Percentiles rank a stretch among this genome's conserved stretches.
Conservation (phyloP, 169 alveolate genomes). For the Hammondia hammondi region DNA sequence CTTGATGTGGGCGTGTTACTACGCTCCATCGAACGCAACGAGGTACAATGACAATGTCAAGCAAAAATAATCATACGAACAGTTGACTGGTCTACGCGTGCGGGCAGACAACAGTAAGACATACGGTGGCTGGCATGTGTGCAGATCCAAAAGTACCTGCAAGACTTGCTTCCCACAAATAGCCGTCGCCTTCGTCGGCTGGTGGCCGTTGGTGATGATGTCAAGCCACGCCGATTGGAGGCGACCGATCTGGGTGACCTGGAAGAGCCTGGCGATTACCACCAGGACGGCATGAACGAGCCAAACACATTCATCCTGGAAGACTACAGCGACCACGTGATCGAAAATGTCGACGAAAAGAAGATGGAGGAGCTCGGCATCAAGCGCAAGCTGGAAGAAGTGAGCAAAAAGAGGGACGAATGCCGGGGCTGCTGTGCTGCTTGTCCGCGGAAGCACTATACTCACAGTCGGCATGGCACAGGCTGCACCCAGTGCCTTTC, state of each 20-base stretch:
- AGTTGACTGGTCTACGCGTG: too few species aligned
- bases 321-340: constrained; percentile 58
- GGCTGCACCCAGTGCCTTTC: too few species aligned
- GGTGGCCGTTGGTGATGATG: constrained; percentile 49
- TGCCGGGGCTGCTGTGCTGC: background rate
- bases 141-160: constrained; percentile 62
- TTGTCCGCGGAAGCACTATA: too few species aligned
- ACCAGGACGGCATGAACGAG: constrained; percentile 39
- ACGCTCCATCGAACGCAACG: too few species aligned
- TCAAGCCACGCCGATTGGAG: constrained; percentile 39
- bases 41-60: too few species aligned
- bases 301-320: constrained; percentile 37
- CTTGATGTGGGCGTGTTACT: too few species aligned
- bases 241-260: constrained; percentile 40
- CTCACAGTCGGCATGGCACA: too few species aligned
- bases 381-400: constrained; percentile 57
- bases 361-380: constrained; percentile 65
- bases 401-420: background rate
- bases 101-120: too few species aligned
- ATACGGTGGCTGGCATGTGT: too few species aligned
- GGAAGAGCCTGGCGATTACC: constrained; percentile 57
- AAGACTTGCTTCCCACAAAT: constrained; percentile 57
- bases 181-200: constrained; percentile 58
- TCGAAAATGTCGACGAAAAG: constrained; percentile 56
- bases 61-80: too few species aligned